Percentiles rank a stretch among this genome's conserved stretches.
phyloP scores from a whole-genome alignment of 2,329 filamentous ascomycete genomes.

The Fusarium dlaminii region DNA sequence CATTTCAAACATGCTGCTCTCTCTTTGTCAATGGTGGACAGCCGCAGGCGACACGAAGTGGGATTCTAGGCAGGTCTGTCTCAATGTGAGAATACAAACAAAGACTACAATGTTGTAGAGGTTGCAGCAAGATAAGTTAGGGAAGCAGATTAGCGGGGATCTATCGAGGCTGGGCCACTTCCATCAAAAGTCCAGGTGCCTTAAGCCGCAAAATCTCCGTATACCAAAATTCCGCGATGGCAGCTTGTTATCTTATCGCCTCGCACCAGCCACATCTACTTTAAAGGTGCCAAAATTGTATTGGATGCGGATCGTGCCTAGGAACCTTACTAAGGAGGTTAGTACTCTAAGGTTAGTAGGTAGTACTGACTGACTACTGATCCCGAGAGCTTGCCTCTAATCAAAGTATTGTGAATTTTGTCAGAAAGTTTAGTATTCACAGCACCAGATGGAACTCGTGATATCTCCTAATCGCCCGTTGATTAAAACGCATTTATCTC shows the following conservation, averaged over 20 bases:
- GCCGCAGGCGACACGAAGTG: neutral
- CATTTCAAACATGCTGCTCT: slow-evolving; percentile 43
- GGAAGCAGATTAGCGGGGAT: neutral
- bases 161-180: slow-evolving; percentile 20
- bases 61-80: neutral
- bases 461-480: neutral
- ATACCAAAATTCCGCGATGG: slow-evolving; percentile 28
- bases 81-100: neutral
- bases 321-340: neutral
- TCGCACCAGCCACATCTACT: neutral
- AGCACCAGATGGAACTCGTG: neutral
- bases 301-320: neutral
- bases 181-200: slow-evolving; percentile 8
- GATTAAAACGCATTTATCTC: too few species aligned
- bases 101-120: neutral
- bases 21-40: neutral
- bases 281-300: neutral
- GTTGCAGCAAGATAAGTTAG: neutral
- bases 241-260: slow-evolving; percentile 43
- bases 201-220: neutral
- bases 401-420: neutral
- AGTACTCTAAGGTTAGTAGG: neutral
- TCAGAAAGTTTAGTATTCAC: neutral
- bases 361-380: too few species aligned
- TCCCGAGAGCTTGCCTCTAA: neutral